Base-by-base conservation (phyloP, 139 green algal genomes). In the Coelastrella sp. region DNA sequence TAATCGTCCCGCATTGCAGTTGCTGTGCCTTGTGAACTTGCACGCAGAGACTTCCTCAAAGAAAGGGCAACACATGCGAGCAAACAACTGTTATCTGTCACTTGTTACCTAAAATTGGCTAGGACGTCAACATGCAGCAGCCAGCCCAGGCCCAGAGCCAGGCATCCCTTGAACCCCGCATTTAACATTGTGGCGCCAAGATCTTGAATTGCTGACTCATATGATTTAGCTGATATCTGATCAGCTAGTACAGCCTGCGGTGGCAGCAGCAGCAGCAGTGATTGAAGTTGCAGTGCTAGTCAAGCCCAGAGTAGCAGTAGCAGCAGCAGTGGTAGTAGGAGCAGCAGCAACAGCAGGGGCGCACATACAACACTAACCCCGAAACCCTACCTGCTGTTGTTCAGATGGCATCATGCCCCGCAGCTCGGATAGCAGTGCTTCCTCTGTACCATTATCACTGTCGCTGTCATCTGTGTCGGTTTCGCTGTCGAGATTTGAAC, bases 41-140 rank as follows among this genome's bases (percentile, higher is more conserved):
- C n/a, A n/a, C n/a, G n/a, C n/a, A n/a, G n/a, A n/a, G n/a, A n/a
- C n/a, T n/a, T n/a, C n/a, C n/a, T n/a, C n/a, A n/a, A n/a, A n/a
- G n/a, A n/a, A n/a, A n/a, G n/a, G n/a, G n/a, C n/a, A n/a, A n/a
- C n/a, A n/a, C n/a, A n/a, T n/a, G n/a, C n/a, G n/a, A n/a, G n/a
- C n/a, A n/a, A n/a, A n/a, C n/a, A n/a, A n/a, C n/a, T n/a, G n/a
- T n/a, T n/a, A n/a, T n/a, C n/a, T n/a, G n/a, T n/a, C n/a, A n/a
- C n/a, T n/a, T n/a, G n/a, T n/a, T 60, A 87, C 82, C 82, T 77
- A 32, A 87, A 77, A 64, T 11, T 87, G 14, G 16, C 23, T 14
- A 87, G 23, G 4, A 87, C 11, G 64, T 64, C 32, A 3, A 77
- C 64, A 23, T 71, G 59, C 64, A 87, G 65, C 64, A 87, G 82